Percentiles rank a stretch among this genome's conserved stretches.
Evolutionary conservation across 805 yeast species (phyloP).

Genomic region (Nakazawaea anatomiae): DNA sequence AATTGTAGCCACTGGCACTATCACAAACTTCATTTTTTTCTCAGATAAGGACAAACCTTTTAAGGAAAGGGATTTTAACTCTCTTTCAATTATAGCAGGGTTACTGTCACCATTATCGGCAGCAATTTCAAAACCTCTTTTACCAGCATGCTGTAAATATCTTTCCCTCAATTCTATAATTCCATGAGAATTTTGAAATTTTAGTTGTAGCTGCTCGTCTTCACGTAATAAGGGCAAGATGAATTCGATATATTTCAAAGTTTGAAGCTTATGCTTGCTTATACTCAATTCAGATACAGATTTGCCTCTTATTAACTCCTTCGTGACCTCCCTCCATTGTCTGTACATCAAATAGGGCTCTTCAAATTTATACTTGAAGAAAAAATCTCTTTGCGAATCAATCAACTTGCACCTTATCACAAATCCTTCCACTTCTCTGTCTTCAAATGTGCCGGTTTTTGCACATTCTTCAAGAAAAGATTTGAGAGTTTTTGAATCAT

Average conservation of each 20-base stretch:
- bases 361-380: constrained; percentile 91
- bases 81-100: constrained; percentile 24
- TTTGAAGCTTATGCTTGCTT: constrained; percentile 50
- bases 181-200: constrained; percentile 56
- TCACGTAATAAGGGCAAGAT: constrained; percentile 47
- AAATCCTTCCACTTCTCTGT: constrained; percentile 84
- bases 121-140: constrained; percentile 55
- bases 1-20: constrained; percentile 82
- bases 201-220: constrained; percentile 38
- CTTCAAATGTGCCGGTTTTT: constrained; percentile 63
- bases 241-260: constrained; percentile 65
- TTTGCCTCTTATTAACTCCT: constrained; percentile 37
- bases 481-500: constrained; percentile 35
- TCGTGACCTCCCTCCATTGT: constrained; percentile 84
- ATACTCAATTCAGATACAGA: constrained; percentile 30
- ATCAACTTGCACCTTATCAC: constrained; percentile 63
- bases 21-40: constrained; percentile 42
- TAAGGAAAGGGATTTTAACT: constrained; percentile 12
- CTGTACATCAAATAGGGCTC: constrained; percentile 92
- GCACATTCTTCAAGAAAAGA: constrained; percentile 50
- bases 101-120: constrained; percentile 36
- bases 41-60: constrained; percentile 18
- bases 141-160: constrained; percentile 50
- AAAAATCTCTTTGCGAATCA: constrained; percentile 38
- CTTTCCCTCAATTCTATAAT: constrained; percentile 65